Evolutionary conservation across 2,329 filamentous ascomycete genomes (phyloP), one percentile per base, ranked within the genome.

Genomic region (Leptographium lundbergii): DNA sequence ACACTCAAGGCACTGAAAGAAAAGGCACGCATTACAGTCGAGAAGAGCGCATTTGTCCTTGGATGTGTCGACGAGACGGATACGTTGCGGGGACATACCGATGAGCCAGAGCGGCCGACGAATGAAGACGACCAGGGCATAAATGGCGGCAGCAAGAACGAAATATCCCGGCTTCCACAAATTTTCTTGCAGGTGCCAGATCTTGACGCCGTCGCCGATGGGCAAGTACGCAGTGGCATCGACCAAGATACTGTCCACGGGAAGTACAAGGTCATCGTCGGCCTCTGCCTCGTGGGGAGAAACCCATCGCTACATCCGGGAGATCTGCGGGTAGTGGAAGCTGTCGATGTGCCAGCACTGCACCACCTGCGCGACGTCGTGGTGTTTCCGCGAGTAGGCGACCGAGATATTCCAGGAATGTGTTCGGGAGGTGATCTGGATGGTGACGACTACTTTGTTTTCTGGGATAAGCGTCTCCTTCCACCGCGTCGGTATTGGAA

Each of bases 271-370:
- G 74, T 92, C 1, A 80, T 96, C 27, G 77, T 84, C 61, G 91
- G 91, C 0, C 67, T 89, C 3, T 97, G 94, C 66, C 75, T 95
- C 7, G 77, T 99, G 0, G 91, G 91, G 1, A 85, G 94, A 29
- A 99, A 99, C 65, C 94, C 94, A 0, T 96, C 92, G 0, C 78
- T 99, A 7, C 92, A 99, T 66, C 88, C 91, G 0, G 94, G 94
- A 5, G 94, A 99, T 67, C 82, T 97, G 53, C 86, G 94, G 25
- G 82, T 96, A 0, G 92, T 97, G 1, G 80, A 84, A 62, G 94
- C 94, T 3, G 85, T 97, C 4, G 81, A 97, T 65, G 78, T 84
- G 1, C 81, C 84, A 0, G 74, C 75, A n/a, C 75, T 99, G 4
- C 81, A 78, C 53, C 89, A 96, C 66, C 77, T 96, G 4, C 85